Base-by-base conservation (phyloP, 2,329 filamentous ascomycete genomes). In the Chrysoporthe puriensis region DNA sequence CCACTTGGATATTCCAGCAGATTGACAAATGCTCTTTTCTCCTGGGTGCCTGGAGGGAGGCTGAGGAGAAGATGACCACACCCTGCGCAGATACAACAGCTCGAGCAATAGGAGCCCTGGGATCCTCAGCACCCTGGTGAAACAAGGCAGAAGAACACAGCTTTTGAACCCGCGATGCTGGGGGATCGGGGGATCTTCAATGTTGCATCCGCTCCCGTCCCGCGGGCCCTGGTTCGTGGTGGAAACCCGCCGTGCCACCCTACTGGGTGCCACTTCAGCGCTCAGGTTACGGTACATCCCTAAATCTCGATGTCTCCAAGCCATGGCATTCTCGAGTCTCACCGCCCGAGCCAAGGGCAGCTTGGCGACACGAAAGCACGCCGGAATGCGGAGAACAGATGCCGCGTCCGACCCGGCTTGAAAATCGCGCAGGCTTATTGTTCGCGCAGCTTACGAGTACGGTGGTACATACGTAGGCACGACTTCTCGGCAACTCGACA, bases 121-220 rank as follows among this genome's bases (percentile, higher is more conserved):
- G 8, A 21, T 26, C 13, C 46, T 50, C 46, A 50, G 16, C 44
- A 18, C n/a, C 16, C 44, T 48, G 3, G 7, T 9, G 7, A 50
- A 21, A 50, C 4, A 50, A 50, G 46, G 18, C 46, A 21, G 46
- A 21, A n/a, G 13, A 34, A 34, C 21, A 13, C 4, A 34, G 32
- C 48, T 48, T 26, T 26, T 52, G 11, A 13, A 16, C 4, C 50
- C 26, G 26, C 26, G 26, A 26, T 26, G 26, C 26, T 26, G 32
- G 14, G 21, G 3, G 48, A 14, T 52, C 13, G 13, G 50, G 50
- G 50, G 11, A 54, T 32, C 48, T 52, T 26, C 50, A 32, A 54
- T 26, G 50, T 54, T 54, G 50, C 50, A 54, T 54, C 50, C 50
- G 50, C 50, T 54, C 50, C 50, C 50, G 50, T 54, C 50, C 50